Conservation (phyloP, 345 rosid species). For the Salix udensis region DNA sequence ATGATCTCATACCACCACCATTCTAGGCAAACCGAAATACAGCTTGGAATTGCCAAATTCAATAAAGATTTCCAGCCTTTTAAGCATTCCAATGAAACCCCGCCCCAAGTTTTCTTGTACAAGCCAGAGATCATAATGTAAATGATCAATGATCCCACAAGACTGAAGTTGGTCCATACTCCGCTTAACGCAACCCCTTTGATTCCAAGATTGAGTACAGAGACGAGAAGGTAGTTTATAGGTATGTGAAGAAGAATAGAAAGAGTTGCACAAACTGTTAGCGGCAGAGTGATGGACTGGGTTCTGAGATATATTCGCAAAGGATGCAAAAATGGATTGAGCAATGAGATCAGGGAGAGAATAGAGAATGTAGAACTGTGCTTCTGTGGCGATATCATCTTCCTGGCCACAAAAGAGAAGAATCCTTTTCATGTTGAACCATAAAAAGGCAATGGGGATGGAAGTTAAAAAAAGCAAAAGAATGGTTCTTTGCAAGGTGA, state of each 20-base stretch:
- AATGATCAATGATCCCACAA: constrained; percentile 28
- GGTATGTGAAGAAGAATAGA: constrained; percentile 67
- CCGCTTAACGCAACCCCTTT: constrained; percentile 40
- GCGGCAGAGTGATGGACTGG: constrained; percentile 58
- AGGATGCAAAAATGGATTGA: constrained; percentile 44
- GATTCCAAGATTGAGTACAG: constrained; percentile 33
- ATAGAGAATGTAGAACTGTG: constrained; percentile 33
- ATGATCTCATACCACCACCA: constrained; percentile 62
- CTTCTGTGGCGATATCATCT: constrained; percentile 29
- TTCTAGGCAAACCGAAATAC: constrained; percentile 46
- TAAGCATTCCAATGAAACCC: constrained; percentile 35
- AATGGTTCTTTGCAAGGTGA: constrained; percentile 37
- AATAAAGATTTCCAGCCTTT: constrained; percentile 34
- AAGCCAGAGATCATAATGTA: constrained; percentile 28
- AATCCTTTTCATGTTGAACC: constrained; percentile 37
- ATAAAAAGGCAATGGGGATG: constrained; percentile 37
- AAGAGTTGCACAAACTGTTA: constrained; percentile 55
- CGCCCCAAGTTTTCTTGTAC: constrained; percentile 32
- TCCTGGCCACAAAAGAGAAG: constrained; percentile 42
- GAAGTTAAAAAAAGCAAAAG: constrained; percentile 38
- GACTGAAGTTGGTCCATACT: constrained; percentile 36
- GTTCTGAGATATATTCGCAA: constrained; percentile 42
- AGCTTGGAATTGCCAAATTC: constrained; percentile 40
- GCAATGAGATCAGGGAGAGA: constrained; percentile 43
- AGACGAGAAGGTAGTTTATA: constrained; percentile 40